Percentiles rank a stretch among this genome's conserved stretches.
phyloP scores from a whole-genome alignment of 257 asterid species.

The Lycium barbarum region DNA sequence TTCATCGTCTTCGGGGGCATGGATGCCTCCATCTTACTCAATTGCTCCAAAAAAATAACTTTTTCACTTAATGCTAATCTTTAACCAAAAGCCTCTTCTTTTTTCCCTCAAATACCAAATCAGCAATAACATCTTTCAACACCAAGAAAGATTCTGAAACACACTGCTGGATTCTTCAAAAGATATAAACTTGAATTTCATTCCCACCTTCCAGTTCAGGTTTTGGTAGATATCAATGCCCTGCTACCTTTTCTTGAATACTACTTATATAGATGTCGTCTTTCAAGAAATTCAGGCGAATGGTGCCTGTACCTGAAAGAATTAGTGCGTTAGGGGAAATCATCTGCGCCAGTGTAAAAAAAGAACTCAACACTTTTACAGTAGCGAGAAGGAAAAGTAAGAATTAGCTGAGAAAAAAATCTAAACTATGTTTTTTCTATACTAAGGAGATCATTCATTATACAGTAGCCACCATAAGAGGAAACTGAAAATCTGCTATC shows the following conservation, averaged over 20 bases:
- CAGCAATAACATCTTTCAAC: conserved; percentile 42
- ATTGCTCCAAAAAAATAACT: neutral
- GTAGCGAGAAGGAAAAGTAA: neutral
- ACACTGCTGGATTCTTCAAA: neutral
- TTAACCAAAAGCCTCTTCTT: conserved; percentile 37
- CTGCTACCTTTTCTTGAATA: neutral
- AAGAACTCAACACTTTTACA: neutral
- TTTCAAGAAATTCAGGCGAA: neutral
- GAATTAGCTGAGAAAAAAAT: neutral
- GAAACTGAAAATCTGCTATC: neutral
- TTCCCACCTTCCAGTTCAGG: neutral
- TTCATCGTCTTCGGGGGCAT: conserved; percentile 47
- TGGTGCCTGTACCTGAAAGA: neutral
- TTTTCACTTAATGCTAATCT: conserved; percentile 11
- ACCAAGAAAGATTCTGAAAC: neutral
- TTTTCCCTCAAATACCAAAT: conserved; percentile 53
- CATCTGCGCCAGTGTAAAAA: neutral
- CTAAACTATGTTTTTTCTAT: too few relatives aligned
- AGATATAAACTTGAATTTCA: conserved; percentile 13
- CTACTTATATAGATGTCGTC: neutral
- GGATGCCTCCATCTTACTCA: conserved; percentile 21
- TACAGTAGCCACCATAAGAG: neutral
- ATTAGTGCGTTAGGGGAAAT: neutral
- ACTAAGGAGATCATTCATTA: neutral
- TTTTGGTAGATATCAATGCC: neutral